Evolutionary conservation across 2,329 filamentous ascomycete genomes (phyloP), one percentile per base, ranked within the genome.

Genomic region (Xylariaceae sp.): DNA sequence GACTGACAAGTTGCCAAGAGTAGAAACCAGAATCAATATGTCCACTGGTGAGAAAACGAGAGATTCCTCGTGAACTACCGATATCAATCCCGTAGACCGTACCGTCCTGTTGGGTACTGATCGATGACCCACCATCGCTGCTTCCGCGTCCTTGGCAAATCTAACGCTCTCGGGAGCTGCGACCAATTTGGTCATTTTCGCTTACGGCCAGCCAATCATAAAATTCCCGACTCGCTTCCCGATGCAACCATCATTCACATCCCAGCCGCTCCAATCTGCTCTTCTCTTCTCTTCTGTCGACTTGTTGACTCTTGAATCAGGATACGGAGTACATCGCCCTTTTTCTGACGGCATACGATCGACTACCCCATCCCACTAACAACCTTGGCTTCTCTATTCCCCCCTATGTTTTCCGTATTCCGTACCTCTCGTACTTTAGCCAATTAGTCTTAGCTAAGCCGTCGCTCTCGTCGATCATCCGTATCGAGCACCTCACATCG

Each of bases 121-220:
- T 15, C 44, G 44, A 47, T 6, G 44, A n/a, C 23, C 7, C 44
- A 47, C 15, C 44, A 7, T 47, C n/a, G 7, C 3, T 47, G 44
- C 15, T 30, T 50, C 49, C 55, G 55, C 55, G 15, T 30, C 55
- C 58, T 61, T 64, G 58, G 58, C 61, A 62, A 61, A 59, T 58
- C 57, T 59, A 61, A 61, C 58, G 62, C 57, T 59, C 52, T 55
- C 56, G 59, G 58, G 47, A 57, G 53, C 60, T 66, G 56, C 35
- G 56, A 15, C 59, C 62, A 65, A 42, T 56, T 61, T 67, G 60
- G 51, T 58, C 56, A 23, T 18, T 53, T 57, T 71, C 69, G 69
- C 69, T 71, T 70, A 70, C 60, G 60, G 52, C 39, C 47, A 51
- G 34, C 69, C 69, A 70, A 71, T 71, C 56, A 70, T 30, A 66